Evolutionary conservation across 768 basidiomycete genomes (phyloP).

Genomic region (Auricularia sp.): DNA sequence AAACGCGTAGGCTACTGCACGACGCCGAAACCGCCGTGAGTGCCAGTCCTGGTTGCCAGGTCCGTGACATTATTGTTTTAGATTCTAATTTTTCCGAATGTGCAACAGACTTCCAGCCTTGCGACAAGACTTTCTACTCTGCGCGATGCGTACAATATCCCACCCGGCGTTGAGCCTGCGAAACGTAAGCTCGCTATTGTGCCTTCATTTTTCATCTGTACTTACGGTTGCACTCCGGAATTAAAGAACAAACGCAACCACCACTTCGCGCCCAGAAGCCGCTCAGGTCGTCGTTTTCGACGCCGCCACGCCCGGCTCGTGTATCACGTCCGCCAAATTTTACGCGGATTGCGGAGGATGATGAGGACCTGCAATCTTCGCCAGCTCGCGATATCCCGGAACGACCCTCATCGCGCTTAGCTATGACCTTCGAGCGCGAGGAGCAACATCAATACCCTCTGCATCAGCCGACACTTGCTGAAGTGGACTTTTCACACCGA

Average conservation of each 20-base stretch:
- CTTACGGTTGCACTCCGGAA: too few relatives aligned
- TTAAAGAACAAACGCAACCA: not conserved
- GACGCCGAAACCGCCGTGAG: conserved; percentile 69
- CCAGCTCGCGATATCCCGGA: not conserved
- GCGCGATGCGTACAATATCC: not conserved
- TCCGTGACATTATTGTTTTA: too few relatives aligned
- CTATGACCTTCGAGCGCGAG: too few relatives aligned
- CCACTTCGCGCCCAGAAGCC: not conserved
- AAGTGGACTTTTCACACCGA: not conserved
- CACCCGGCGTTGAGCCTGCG: not conserved
- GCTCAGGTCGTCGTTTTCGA: not conserved
- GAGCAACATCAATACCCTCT: too few relatives aligned
- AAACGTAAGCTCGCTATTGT: too few relatives aligned
- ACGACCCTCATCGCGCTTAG: not conserved
- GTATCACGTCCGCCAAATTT: not conserved
- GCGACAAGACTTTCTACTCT: not conserved
- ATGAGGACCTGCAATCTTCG: not conserved
- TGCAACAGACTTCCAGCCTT: not conserved
- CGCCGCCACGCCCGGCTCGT: not conserved
- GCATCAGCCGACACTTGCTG: too few relatives aligned
- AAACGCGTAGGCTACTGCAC: conserved; percentile 56
- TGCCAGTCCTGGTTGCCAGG: too few relatives aligned
- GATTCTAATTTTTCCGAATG: not conserved
- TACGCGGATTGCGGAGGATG: not conserved
- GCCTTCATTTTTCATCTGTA: too few relatives aligned